Evolutionary conservation across 176 grass and related monocot species (phyloP).

Genomic region (Bothriochloa decipiens): DNA sequence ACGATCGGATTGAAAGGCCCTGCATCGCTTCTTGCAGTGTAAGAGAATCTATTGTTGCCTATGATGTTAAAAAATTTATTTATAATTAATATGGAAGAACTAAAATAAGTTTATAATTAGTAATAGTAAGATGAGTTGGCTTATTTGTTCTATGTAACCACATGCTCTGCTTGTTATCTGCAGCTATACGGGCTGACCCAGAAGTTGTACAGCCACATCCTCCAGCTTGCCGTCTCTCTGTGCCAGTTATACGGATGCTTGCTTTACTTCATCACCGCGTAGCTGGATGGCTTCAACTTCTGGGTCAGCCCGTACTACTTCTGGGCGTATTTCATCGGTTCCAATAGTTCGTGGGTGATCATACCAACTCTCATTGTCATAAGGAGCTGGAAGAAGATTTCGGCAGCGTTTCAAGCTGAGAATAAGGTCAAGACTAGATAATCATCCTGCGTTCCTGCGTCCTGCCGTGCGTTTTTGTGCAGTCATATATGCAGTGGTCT

Average conservation of each 20-base stretch:
- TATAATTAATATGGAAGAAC: too few relatives aligned
- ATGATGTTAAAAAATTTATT: too few relatives aligned
- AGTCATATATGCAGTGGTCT: too few relatives aligned
- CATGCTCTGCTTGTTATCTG: not conserved
- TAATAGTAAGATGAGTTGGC: too few relatives aligned
- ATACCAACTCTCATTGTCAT: conserved; percentile 60
- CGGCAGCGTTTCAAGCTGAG: conserved; percentile 32
- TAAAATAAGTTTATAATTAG: too few relatives aligned
- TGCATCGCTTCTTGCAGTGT: conserved; percentile 74
- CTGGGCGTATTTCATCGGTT: conserved; percentile 83
- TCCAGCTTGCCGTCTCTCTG: conserved; percentile 66
- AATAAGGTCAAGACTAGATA: not conserved
- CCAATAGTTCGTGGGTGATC: conserved; percentile 70
- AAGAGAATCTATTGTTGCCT: too few relatives aligned
- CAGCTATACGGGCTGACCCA: conserved; percentile 59
- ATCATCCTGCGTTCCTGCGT: too few relatives aligned
- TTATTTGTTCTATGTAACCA: not conserved
- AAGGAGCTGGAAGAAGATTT: conserved; percentile 69
- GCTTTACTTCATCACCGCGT: conserved; percentile 81
- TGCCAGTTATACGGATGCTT: conserved; percentile 79
- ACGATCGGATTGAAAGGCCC: conserved; percentile 74
- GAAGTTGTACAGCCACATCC: conserved; percentile 73
- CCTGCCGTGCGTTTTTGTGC: too few relatives aligned
- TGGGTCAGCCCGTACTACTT: conserved; percentile 64
- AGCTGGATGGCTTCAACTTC: conserved; percentile 82